Conservation (phyloP, 2,329 filamentous ascomycete species). For the Aspergillus aculeatus region DNA sequence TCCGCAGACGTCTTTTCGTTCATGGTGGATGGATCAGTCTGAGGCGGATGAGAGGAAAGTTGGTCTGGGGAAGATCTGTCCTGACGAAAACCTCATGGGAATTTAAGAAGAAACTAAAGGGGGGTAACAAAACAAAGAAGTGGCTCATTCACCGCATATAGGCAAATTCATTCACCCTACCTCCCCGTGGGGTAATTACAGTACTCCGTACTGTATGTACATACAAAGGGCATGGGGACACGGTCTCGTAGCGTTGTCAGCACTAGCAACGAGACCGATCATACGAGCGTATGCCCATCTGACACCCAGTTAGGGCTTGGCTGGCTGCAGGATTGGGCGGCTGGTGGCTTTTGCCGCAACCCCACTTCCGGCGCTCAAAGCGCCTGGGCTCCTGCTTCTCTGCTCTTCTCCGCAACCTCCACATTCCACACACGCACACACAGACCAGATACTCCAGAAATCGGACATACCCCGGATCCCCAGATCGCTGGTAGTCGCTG, state of each 20-base stretch:
- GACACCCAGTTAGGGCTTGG: no score
- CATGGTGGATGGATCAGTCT: slow-evolving; percentile 4
- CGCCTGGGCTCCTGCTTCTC: neutral
- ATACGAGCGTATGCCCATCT: neutral
- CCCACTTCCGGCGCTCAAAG: neutral
- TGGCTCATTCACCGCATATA: neutral
- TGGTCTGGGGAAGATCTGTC: neutral
- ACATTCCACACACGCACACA: no score
- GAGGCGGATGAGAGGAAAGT: neutral
- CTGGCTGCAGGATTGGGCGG: neutral
- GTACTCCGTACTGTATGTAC: no score
- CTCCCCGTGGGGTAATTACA: neutral
- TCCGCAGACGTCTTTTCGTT: slow-evolving; percentile 9
- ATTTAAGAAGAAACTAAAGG: neutral
- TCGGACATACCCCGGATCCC: neutral
- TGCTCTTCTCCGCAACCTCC: neutral
- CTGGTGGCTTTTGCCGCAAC: neutral
- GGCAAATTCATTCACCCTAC: neutral
- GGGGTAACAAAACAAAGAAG: neutral
- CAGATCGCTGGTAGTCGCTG: neutral
- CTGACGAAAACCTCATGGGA: neutral
- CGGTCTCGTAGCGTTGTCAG: neutral
- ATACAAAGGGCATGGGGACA: neutral
- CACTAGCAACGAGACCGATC: neutral
- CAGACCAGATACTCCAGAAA: neutral